Evolutionary conservation across 2,329 filamentous ascomycete genomes (phyloP).

Genomic region (Aureobasidium sp.): DNA sequence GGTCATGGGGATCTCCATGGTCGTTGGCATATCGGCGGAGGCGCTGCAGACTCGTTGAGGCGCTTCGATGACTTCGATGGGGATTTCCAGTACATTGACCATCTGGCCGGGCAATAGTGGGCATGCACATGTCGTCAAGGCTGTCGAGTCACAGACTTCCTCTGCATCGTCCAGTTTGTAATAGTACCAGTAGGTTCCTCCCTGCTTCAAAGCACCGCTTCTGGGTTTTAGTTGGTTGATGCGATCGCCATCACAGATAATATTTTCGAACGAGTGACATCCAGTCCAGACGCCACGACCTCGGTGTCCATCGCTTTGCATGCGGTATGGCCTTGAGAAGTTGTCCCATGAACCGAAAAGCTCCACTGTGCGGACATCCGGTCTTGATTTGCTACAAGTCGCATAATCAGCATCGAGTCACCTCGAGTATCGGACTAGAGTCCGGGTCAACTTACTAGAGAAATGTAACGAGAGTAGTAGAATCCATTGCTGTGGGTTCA

Average conservation of each 20-base stretch:
- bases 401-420: not conserved
- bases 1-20: slow-evolving; percentile 17
- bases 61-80: slow-evolving; percentile 48
- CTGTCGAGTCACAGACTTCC: slow-evolving; percentile 66
- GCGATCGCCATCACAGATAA: slow-evolving; percentile 69
- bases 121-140: slow-evolving; percentile 70
- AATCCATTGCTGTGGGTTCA: slow-evolving; percentile 24
- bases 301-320: slow-evolving; percentile 72
- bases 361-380: slow-evolving; percentile 62
- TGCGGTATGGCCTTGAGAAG: slow-evolving; percentile 68
- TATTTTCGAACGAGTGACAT: slow-evolving; percentile 79
- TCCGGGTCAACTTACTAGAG: slow-evolving; percentile 23
- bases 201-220: slow-evolving; percentile 81
- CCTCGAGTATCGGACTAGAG: not conserved
- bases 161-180: slow-evolving; percentile 75
- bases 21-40: slow-evolving; percentile 24
- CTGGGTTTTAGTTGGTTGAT: slow-evolving; percentile 49
- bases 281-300: slow-evolving; percentile 76
- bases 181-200: slow-evolving; percentile 94
- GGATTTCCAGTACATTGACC: slow-evolving; percentile 78
- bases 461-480: slow-evolving; percentile 33
- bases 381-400: slow-evolving; percentile 25
- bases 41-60: slow-evolving; percentile 26
- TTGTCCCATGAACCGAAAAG: slow-evolving; percentile 95
- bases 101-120: slow-evolving; percentile 82